Percentiles rank a stretch among this genome's conserved stretches.
Conservation (phyloP, 768 basidiomycete genomes). For the Phanerochaete carnosa region DNA sequence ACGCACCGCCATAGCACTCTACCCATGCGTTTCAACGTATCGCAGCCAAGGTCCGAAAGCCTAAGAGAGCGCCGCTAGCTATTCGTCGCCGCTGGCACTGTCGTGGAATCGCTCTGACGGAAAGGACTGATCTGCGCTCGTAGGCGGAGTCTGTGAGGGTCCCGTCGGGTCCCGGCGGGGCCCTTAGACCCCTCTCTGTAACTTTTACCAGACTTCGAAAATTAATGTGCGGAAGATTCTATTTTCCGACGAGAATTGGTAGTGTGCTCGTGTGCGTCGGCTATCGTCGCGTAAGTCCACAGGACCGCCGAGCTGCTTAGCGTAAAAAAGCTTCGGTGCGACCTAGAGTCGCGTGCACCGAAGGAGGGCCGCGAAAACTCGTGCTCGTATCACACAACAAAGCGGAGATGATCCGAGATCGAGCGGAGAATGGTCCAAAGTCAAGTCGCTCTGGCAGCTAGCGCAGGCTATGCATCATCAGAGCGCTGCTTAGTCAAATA, state of each 20-base stretch:
- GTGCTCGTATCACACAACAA: neutral
- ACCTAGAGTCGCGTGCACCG: neutral
- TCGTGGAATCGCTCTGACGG: neutral
- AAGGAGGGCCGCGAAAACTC: neutral
- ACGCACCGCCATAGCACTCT: no score
- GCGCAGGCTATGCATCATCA: neutral
- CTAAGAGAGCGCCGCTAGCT: no score
- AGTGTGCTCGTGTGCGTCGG: neutral
- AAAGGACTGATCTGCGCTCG: neutral
- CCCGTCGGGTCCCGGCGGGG: neutral
- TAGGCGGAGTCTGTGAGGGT: neutral
- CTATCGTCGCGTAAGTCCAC: neutral
- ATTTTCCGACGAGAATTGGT: neutral
- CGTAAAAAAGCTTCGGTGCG: no score
- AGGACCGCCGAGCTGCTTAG: no score
- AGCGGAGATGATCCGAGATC: neutral
- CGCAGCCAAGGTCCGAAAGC: no score
- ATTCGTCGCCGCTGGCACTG: neutral
- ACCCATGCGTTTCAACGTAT: no score
- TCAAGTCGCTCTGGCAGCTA: neutral
- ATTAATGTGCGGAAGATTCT: neutral
- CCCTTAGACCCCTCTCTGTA: neutral
- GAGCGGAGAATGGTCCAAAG: neutral
- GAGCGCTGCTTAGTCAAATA: neutral
- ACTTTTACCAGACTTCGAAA: no score